Evolutionary conservation across 2,329 filamentous ascomycete genomes (phyloP).

Genomic region (Colletotrichum limetticola): DNA sequence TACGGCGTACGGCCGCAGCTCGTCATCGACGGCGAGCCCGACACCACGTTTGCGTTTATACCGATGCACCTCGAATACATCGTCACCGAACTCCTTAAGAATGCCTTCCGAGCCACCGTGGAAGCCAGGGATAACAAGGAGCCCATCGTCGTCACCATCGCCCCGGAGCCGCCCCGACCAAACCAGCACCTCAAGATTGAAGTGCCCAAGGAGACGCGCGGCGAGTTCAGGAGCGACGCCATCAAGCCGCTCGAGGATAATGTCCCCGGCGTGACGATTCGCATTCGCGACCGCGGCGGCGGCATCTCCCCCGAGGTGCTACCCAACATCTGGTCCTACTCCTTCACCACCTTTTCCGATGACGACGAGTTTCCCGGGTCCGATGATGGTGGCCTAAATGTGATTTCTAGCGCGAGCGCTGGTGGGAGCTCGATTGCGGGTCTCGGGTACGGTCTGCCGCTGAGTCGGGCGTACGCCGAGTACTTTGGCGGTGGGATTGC

Average conservation of each 20-base stretch:
- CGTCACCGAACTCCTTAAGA: constrained; percentile 94
- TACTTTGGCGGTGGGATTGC: constrained; percentile 97
- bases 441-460: constrained; percentile 89
- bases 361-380: constrained; percentile 56
- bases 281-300: constrained; percentile 94
- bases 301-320: constrained; percentile 88
- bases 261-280: constrained; percentile 89
- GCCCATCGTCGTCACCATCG: constrained; percentile 92
- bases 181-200: constrained; percentile 46
- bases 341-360: constrained; percentile 92
- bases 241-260: constrained; percentile 71
- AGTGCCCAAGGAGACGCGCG: constrained; percentile 50
- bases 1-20: constrained; percentile 89
- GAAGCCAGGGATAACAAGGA: constrained; percentile 84
- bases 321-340: constrained; percentile 94
- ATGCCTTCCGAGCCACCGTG: constrained; percentile 92
- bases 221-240: constrained; percentile 54
- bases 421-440: constrained; percentile 90
- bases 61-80: constrained; percentile 98
- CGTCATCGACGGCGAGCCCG: constrained; percentile 84
- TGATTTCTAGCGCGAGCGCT: constrained; percentile 76
- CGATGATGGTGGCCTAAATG: constrained; percentile 76
- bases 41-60: constrained; percentile 91
- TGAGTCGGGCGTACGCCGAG: constrained; percentile 94
- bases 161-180: constrained; percentile 66